Evolutionary conservation across 2,329 filamentous ascomycete genomes (phyloP), one percentile per base, ranked within the genome.

Genomic region (Penicillium psychrosexuale): DNA sequence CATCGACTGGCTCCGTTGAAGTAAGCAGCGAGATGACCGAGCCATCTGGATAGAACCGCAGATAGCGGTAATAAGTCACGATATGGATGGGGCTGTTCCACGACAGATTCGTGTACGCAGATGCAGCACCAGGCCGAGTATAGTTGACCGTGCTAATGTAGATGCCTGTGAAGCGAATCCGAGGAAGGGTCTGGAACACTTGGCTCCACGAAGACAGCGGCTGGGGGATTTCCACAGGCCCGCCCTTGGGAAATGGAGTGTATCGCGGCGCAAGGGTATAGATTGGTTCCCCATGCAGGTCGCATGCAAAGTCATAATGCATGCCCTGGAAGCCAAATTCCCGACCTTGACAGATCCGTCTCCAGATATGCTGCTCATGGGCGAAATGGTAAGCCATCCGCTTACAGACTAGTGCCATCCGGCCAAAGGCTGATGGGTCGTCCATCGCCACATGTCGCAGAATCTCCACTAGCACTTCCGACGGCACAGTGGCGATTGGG

Each of bases 81-180:
- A 97, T 95, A 70, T 96, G 91, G 34, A 97, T 88, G 8, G 92
- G 92, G 24, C 83, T 87, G 66, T 78, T 80, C 90, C 92, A 96
- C 1, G 89, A 87, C 17, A 88, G 76, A 51, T 85, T 86, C 60
- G 86, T 87, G 57, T 71, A 70, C 19, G 83, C 81, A 3, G 85
- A 86, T 11, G 86, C 81, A 56, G 88, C 88, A 31, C 94, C 94
- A 0, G 90, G 79, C 24, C 94, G 89, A 47, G 90, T 85, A 75
- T 99, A 99, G 76, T 97, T 97, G 56, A 96, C 91, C 0, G 93
- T 97, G 72, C 86, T 90, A 73, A 99, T 97, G 77, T 99, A 99
- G 74, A 91, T 89, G 27, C 94, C 94, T 66, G 94, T 94, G 79
- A 96, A 99, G 55, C 94, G 90, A 57, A 97, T 82, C 40, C 94